Conservation (phyloP, 495 filamentous ascomycete genomes). For the Cenococcum geophilum region DNA sequence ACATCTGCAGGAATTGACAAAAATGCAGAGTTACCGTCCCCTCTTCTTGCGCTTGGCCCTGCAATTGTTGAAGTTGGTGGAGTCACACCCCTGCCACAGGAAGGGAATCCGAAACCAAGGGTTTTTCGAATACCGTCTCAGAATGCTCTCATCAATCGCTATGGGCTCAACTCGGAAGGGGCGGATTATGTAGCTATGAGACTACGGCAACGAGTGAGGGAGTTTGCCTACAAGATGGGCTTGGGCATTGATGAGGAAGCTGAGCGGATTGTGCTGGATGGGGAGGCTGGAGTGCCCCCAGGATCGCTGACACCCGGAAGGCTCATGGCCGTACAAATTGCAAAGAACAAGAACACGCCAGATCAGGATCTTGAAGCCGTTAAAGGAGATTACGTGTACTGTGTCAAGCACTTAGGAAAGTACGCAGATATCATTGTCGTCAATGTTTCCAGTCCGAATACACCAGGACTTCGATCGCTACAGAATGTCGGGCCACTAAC, state of each 20-base stretch:
- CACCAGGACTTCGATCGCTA: slow-evolving; percentile 76
- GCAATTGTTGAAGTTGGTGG: slow-evolving; percentile 87
- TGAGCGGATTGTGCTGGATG: slow-evolving; percentile 67
- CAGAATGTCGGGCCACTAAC: slow-evolving; percentile 79
- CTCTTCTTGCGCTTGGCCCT: slow-evolving; percentile 74
- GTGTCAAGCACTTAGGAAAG: slow-evolving; percentile 68
- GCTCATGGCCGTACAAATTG: slow-evolving; percentile 85
- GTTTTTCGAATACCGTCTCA: slow-evolving; percentile 80
- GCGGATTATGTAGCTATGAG: slow-evolving; percentile 78
- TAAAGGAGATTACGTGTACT: slow-evolving; percentile 75
- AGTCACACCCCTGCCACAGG: slow-evolving; percentile 75
- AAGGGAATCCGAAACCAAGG: slow-evolving; percentile 77
- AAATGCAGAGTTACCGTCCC: slow-evolving; percentile 76
- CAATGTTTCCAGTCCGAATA: slow-evolving; percentile 95
- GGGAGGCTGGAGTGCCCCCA: slow-evolving; percentile 57
- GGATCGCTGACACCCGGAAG: slow-evolving; percentile 69
- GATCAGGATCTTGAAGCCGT: slow-evolving; percentile 80
- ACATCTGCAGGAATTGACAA: slow-evolving; percentile 95
- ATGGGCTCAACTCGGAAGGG: slow-evolving; percentile 87
- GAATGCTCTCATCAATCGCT: slow-evolving; percentile 86
- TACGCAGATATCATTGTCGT: slow-evolving; percentile 95
- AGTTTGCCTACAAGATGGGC: slow-evolving; percentile 65
- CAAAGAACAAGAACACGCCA: slow-evolving; percentile 90
- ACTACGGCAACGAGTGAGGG: slow-evolving; percentile 68
- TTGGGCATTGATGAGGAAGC: slow-evolving; percentile 56